Evolutionary conservation across 371 early-diverging fungal genomes (phyloP).

Genomic region (Mortierella sp.): DNA sequence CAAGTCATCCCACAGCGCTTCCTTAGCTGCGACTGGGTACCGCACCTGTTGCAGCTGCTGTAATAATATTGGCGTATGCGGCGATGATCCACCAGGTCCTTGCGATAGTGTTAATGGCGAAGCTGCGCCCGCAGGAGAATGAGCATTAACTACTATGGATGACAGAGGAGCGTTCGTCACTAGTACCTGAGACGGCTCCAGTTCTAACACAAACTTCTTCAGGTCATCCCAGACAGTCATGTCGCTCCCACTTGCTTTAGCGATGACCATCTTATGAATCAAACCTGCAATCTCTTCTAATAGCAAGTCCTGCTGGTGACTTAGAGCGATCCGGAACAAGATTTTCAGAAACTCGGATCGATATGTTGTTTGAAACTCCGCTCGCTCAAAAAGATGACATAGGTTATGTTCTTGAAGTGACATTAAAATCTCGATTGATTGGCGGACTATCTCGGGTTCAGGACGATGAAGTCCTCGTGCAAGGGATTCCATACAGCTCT

Average conservation of each 20-base stretch:
- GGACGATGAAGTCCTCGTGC: constrained; percentile 41
- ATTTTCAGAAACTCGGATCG: constrained; percentile 44
- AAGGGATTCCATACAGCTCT: constrained; percentile 45
- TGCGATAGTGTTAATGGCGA: constrained; percentile 9
- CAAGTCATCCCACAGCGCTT: constrained; percentile 39
- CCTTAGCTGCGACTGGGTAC: constrained; percentile 35
- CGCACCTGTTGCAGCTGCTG: neutral
- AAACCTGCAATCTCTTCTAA: constrained; percentile 45
- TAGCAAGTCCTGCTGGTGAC: constrained; percentile 37
- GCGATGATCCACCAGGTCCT: neutral
- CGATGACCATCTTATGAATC: constrained; percentile 36
- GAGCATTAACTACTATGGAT: neutral
- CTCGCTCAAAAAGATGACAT: constrained; percentile 44
- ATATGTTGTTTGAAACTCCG: constrained; percentile 33
- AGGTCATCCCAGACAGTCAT: constrained; percentile 40
- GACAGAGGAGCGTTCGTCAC: neutral
- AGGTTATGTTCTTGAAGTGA: constrained; percentile 27
- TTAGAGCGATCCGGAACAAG: constrained; percentile 31
- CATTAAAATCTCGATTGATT: constrained; percentile 31
- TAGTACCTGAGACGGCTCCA: constrained; percentile 32
- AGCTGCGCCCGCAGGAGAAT: neutral
- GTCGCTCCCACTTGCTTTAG: constrained; percentile 9
- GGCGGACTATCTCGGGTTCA: constrained; percentile 44
- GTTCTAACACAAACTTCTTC: constrained; percentile 32
- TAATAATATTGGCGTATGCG: neutral